Percentiles rank a stretch among this genome's conserved stretches.
Conservation (phyloP, 2,329 filamentous ascomycete species). For the Calonectria henricotiae region DNA sequence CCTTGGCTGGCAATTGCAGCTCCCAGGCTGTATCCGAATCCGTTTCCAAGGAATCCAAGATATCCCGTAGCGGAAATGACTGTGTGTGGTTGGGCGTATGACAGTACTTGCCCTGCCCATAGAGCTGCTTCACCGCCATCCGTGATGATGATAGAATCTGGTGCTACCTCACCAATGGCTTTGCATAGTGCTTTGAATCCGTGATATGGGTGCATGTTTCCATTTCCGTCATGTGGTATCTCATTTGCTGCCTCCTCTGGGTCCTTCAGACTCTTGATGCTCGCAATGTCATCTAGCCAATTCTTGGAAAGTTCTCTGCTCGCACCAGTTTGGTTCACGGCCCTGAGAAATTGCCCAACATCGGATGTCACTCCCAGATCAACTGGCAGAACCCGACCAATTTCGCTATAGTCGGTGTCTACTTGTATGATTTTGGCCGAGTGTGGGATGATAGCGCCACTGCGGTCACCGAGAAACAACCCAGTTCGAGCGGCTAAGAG, state of each 20-base stretch:
- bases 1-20: background rate
- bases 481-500: slow-evolving; percentile 9
- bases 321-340: background rate
- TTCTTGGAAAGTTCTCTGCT: background rate
- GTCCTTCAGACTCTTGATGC: background rate
- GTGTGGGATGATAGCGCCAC: background rate
- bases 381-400: slow-evolving; percentile 4
- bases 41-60: slow-evolving; percentile 6
- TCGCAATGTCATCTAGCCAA: background rate
- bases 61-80: slow-evolving; percentile 8
- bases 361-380: slow-evolving; percentile 1
- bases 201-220: slow-evolving; percentile 18
- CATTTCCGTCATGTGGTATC: slow-evolving; percentile 4
- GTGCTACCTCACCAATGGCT: slow-evolving; percentile 1
- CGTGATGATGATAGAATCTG: slow-evolving; percentile 9
- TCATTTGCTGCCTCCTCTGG: background rate
- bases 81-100: background rate
- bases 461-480: slow-evolving; percentile 5
- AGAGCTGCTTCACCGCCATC: slow-evolving; percentile 8
- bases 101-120: background rate
- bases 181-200: slow-evolving; percentile 7
- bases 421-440: slow-evolving; percentile 14
- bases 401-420: slow-evolving; percentile 6
- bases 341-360: slow-evolving; percentile 6
- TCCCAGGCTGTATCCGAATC: slow-evolving; percentile 8